A percentile compares a stretch with the other conserved stretches of the same genome.
phyloP scores from a whole-genome alignment of 441 rosid species.

The Syzygium syzygioides region DNA sequence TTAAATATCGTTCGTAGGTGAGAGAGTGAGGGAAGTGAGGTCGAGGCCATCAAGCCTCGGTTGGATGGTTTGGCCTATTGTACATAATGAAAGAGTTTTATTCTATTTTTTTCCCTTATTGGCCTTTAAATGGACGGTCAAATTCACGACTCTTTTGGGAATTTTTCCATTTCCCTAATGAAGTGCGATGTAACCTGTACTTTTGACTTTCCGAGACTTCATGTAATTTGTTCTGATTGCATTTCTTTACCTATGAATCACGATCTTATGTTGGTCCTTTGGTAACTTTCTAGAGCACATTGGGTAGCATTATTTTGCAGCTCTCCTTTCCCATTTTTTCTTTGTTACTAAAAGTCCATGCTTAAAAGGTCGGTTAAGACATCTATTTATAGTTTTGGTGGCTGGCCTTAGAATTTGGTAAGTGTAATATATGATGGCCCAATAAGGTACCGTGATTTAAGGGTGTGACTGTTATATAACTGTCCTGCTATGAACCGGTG shows the following conservation, averaged over 20 bases:
- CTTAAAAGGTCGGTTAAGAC: neutral
- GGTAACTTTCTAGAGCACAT: neutral
- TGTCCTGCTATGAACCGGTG: neutral
- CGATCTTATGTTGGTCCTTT: neutral
- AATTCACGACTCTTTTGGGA: constrained; percentile 22
- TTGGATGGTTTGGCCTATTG: constrained; percentile 44
- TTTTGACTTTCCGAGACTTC: neutral
- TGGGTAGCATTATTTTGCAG: neutral
- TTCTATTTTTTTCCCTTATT: constrained; percentile 3
- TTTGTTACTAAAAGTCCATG: neutral
- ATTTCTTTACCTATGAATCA: neutral
- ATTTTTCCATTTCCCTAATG: constrained; percentile 13
- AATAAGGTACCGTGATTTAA: neutral
- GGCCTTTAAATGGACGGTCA: constrained; percentile 20
- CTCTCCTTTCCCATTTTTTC: neutral
- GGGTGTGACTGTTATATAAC: neutral
- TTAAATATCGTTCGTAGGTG: constrained; percentile 14
- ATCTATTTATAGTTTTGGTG: neutral
- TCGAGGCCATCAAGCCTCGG: constrained; percentile 16
- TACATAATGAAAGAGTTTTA: constrained; percentile 48
- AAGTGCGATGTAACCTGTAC: constrained; percentile 1
- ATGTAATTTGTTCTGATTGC: neutral
- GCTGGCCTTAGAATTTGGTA: neutral
- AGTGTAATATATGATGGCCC: neutral
- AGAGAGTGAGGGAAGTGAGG: constrained; percentile 16